A percentile compares a stretch with the other conserved stretches of the same genome.
phyloP scores from a whole-genome alignment of 2,329 filamentous ascomycete genomes.

The Raffaelea albimanens region DNA sequence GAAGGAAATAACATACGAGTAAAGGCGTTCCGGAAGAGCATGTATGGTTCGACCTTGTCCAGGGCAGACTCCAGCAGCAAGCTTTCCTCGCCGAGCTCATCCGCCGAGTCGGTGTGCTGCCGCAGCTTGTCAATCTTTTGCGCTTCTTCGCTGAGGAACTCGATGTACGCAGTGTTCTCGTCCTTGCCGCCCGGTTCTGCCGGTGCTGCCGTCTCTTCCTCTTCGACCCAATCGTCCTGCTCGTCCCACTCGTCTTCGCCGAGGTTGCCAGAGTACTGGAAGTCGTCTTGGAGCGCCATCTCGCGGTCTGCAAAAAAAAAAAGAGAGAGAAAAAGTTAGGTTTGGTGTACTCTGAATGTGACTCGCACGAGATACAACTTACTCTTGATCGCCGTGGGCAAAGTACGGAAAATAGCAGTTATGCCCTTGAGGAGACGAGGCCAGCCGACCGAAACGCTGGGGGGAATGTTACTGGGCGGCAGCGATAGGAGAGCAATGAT shows the following conservation, averaged over 20 bases:
- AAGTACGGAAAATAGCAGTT: slow-evolving; percentile 81
- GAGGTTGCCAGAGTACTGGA: slow-evolving; percentile 58
- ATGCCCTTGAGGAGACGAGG: slow-evolving; percentile 81
- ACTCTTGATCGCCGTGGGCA: slow-evolving; percentile 82
- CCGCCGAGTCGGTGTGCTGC: slow-evolving; percentile 60
- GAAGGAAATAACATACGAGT: slow-evolving; percentile 54
- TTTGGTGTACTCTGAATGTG: too few species aligned
- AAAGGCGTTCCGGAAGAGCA: slow-evolving; percentile 73
- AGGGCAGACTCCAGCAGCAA: slow-evolving; percentile 84
- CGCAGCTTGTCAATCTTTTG: slow-evolving; percentile 70
- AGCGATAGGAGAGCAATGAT: slow-evolving; percentile 80
- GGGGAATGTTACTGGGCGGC: slow-evolving; percentile 70
- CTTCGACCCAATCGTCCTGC: slow-evolving; percentile 73
- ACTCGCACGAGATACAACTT: slow-evolving; percentile 30
- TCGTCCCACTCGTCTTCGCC: slow-evolving; percentile 74
- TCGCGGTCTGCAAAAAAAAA: slow-evolving; percentile 68
- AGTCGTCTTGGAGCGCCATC: slow-evolving; percentile 84
- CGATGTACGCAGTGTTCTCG: slow-evolving; percentile 87
- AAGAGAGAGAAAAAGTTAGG: neutral
- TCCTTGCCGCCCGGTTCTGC: slow-evolving; percentile 59
- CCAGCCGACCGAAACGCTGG: slow-evolving; percentile 94
- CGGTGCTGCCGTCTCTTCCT: slow-evolving; percentile 57
- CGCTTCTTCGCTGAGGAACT: slow-evolving; percentile 91
- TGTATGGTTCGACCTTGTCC: slow-evolving; percentile 91
- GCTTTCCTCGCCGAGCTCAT: slow-evolving; percentile 88